Evolutionary conservation across 441 rosid species (phyloP).

Genomic region (Jatropha multifida): DNA sequence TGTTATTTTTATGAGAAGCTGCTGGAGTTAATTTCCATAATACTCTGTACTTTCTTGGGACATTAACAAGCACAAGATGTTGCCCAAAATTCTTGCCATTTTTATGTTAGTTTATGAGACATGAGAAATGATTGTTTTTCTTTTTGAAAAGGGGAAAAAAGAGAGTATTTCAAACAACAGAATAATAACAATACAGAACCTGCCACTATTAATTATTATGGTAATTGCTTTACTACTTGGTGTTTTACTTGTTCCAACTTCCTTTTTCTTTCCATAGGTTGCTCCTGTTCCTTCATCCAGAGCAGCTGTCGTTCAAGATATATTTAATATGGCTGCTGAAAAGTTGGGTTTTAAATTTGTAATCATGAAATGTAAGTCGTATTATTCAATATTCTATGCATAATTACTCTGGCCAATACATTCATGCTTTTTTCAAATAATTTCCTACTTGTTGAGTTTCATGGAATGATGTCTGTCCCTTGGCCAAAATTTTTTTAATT

Average conservation of each 20-base stretch:
- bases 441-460: not conserved
- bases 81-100: not conserved
- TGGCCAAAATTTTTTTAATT: not conserved
- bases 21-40: not conserved
- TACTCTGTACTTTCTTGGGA: not conserved
- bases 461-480: not conserved
- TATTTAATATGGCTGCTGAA: conserved; percentile 81
- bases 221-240: not conserved
- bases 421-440: not conserved
- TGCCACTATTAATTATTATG: not conserved
- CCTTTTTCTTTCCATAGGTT: conserved; percentile 37
- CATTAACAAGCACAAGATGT: not conserved
- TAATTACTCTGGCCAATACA: not conserved
- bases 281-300: conserved; percentile 82
- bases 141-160: too few species aligned
- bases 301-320: conserved; percentile 56
- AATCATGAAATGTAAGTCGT: conserved; percentile 56
- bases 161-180: not conserved
- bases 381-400: conserved; percentile 3
- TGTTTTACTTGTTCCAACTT: not conserved
- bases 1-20: not conserved
- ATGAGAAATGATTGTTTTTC: not conserved
- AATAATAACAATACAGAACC: not conserved
- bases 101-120: not conserved
- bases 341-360: conserved; percentile 79